Evolutionary conservation across 2,329 filamentous ascomycete genomes (phyloP), one percentile per base, ranked within the genome.

Genomic region (Phaeosphaeriaceae sp.): DNA sequence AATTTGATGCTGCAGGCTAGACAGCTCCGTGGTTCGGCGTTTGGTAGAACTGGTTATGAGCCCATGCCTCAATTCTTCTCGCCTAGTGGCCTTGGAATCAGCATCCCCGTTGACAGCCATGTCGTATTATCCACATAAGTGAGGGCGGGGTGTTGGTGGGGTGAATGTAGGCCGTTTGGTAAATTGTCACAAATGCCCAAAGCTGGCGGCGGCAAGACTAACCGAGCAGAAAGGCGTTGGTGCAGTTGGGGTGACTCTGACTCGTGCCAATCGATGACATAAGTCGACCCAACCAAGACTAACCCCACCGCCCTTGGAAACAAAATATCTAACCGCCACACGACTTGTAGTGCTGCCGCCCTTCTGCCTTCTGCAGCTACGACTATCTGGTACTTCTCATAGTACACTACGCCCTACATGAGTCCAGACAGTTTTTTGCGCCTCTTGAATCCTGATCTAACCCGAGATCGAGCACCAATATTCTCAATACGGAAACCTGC

Each of bases 11-110:
- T 77, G 71, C 46, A 80, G 68, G 43, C 64, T 63, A 36, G 75
- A 70, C 35, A 81, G 73, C 67, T 79, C 76, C 26, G 73, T 57
- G 48, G 72, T 74, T 56, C 78, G 67, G 53, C 72, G 72, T 68
- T 79, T 80, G 38, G 77, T 80, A 23, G 77, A 79, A 66, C 76
- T 80, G 21, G 70, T 73, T 35, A 79, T 72, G 50, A 80, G 70
- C 43, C 66, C 72, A 51, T 71, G 68, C 46, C 77, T 73, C 64
- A 76, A 54, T 46, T 64, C 61, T 7, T 64, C 64, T 58, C 68
- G 68, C 60, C 67, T 55, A 32, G 72, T 60, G 57, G 64, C 64
- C 52, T 60, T 61, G 49, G 55, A 46, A 44, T 63, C 64, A 62
- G 58, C 66, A 55, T 64, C 67, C 60, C 66, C 68, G 61, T 70